Evolutionary conservation across 352 stramenopile genomes (phyloP), one percentile per base, ranked within the genome.

Genomic region (Pythium monospermum): DNA sequence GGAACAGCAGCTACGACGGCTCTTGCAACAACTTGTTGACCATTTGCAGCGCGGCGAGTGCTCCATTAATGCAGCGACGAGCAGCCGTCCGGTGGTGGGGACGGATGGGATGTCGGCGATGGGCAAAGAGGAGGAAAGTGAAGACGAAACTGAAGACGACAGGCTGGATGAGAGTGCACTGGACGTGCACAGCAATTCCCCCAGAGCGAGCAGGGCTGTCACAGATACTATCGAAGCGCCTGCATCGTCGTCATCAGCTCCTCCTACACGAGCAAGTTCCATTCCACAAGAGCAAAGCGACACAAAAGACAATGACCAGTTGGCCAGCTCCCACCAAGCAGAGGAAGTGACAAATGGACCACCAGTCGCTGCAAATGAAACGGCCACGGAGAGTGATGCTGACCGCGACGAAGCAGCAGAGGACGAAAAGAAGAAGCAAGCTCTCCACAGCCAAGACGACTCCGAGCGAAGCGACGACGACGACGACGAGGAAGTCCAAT

Each of bases 21-120:
- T 93, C 8, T 51, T 93, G 19, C 68, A 86, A 47, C 67, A 61
- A 44, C 52, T 93, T n/a, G 63, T 91, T 15, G 51, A 82, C 31
- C 71, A 81, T 54, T 33, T 86, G 19, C 61, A 72, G 18, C 37
- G 8, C 4, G 30, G 43, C 22, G 61, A 65, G 12, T 16, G 8
- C 19, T 42, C n/a, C 37, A 26, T 21, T 4, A n/a, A 23, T 4
- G 6, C 1, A 18, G n/a, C n/a, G n/a, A n/a, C n/a, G n/a, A n/a
- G n/a, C n/a, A n/a, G n/a, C n/a, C n/a, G n/a, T n/a, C n/a, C n/a
- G n/a, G n/a, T n/a, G n/a, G 28, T 28, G 23, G 16, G 13, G 12
- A 28, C 10, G 43, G 6, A 10, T 6, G 30, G 18, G 43, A 13
- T n/a, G 18, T 25, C 37, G 16, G 23, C 40, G 18, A 22, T 47